A percentile compares a stretch with the other conserved stretches of the same genome.
These are phyloP conservation scores for Nannochloropsis oceanica DNA, from an alignment of 108 stramenopile species.

Conservation along the genomic window DNA sequence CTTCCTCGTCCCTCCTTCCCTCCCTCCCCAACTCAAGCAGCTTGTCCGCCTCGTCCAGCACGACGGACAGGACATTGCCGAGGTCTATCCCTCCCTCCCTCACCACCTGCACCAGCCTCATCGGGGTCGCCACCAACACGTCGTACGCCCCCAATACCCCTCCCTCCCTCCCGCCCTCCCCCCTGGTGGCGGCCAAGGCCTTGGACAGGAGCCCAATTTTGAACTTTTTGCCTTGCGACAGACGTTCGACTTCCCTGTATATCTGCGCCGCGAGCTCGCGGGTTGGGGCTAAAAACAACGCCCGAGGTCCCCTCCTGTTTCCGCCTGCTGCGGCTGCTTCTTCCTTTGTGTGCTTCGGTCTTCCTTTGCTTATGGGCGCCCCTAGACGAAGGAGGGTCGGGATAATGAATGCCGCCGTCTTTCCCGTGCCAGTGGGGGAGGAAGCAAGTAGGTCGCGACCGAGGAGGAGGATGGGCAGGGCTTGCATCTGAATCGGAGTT, in stretches of 20 bases:
- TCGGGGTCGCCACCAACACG: conserved; percentile 35
- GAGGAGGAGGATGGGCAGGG: conserved; percentile 50
- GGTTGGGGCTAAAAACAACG: conserved; percentile 88
- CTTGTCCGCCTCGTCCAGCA: conserved; percentile 40
- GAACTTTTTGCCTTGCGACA: conserved; percentile 54
- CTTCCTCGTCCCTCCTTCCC: conserved; percentile 13
- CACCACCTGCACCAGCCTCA: conserved; percentile 27
- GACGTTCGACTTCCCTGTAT: conserved; percentile 73
- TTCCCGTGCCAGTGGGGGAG: conserved; percentile 81
- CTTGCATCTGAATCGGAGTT: conserved; percentile 85
- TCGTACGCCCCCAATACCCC: conserved; percentile 18
- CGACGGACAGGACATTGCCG: conserved; percentile 17
- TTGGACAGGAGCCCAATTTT: conserved; percentile 55
- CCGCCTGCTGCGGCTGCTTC: background rate
- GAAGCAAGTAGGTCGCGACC: conserved; percentile 66
- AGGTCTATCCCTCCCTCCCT: conserved; percentile 10
- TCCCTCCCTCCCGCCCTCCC: conserved; percentile 5
- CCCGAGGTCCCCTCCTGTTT: conserved; percentile 8
- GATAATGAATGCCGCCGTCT: conserved; percentile 66
- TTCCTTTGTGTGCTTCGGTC: conserved; percentile 30
- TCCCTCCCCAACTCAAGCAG: conserved; percentile 29
- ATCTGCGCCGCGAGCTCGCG: conserved; percentile 58
- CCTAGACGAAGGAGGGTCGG: conserved; percentile 67
- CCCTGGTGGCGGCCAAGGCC: conserved; percentile 27
- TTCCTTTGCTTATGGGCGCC: background rate